Conservation (phyloP, 108 stramenopile species). For the Nitzschia putrida region DNA sequence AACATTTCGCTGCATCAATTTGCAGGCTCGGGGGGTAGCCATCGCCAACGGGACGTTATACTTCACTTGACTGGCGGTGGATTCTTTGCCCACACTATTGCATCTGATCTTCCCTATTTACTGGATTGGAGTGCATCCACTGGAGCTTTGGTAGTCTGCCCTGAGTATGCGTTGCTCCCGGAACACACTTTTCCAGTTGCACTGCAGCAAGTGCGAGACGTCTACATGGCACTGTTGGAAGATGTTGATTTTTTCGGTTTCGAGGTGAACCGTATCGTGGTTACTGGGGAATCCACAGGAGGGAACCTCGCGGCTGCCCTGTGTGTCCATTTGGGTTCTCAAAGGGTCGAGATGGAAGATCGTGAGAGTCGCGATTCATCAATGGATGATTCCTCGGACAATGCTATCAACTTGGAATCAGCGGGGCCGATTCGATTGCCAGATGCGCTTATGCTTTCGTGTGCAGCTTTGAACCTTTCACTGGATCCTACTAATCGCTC, state of each 20-base stretch:
- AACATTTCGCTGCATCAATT: conserved; percentile 18
- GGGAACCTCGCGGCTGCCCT: conserved; percentile 80
- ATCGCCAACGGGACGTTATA: conserved; percentile 63
- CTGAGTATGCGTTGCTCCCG: conserved; percentile 80
- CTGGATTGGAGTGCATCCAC: conserved; percentile 79
- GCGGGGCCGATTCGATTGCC: conserved; percentile 45
- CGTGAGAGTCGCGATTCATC: background rate
- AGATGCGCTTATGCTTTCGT: conserved; percentile 77
- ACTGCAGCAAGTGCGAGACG: conserved; percentile 50
- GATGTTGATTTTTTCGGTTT: conserved; percentile 68
- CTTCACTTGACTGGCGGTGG: conserved; percentile 84
- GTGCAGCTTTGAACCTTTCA: conserved; percentile 75
- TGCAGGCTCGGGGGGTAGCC: conserved; percentile 29
- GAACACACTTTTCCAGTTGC: conserved; percentile 73
- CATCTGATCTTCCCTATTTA: conserved; percentile 76
- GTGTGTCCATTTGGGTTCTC: conserved; percentile 63
- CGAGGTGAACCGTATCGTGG: conserved; percentile 64
- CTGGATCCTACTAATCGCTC: conserved; percentile 57
- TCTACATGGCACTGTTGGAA: conserved; percentile 58
- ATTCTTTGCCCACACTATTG: conserved; percentile 83
- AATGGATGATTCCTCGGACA: background rate
- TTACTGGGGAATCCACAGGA: conserved; percentile 81
- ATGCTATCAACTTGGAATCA: conserved; percentile 2
- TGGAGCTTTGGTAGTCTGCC: conserved; percentile 75
- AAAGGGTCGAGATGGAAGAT: conserved; percentile 18